Base-by-base conservation (phyloP, 441 rosid genomes). In the Populus hybrid region DNA sequence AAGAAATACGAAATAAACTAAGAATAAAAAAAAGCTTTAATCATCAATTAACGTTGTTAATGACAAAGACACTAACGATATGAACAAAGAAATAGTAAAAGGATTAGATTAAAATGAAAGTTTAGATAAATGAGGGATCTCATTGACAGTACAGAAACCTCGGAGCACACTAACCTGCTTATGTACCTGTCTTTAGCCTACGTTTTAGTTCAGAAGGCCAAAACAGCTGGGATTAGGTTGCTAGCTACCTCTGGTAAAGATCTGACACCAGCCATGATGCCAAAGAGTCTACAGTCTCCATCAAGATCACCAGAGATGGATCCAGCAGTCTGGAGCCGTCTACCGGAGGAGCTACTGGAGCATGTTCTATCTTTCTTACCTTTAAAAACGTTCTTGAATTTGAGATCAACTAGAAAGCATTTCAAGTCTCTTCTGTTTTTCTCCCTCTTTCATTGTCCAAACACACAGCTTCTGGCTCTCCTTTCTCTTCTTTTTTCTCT, bases 301-400 rank as follows among this genome's bases (percentile, higher is more conserved):
- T 8, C 85, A 10, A 79, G 70, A 9, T 83, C 79, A 2, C 69
- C 69, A 2, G 67, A 63, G 1, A 90, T 95, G 98, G 97, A 95
- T 84, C 94, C 97, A 4, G 76, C 19, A 23, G 85, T 95, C 76
- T 95, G 98, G 98, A 86, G 94, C 82, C 75, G 74, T 28, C 78
- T 93, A 70, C 98, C 98, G 1, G 76, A 32, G 74, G 95, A 95
- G 67, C 79, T 95, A 36, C 87, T 95, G 0, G 98, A 93, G 57
- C 88, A 75, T 57, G 74, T 91, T 21, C 79, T 95, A 61, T 87
- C 89, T 9, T 84, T 89, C 64, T 77, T 95, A 70, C 95, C 98
- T 26, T 88, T 89, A 35, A 87, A 81, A 80, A 72, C 81, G 10
- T 83, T 93, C 80, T 68, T 95, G 78, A 79, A 79, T 68, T 79